phyloP scores from a whole-genome alignment of 192 early-diverging fungal species.

The Allomyces macrogynus region DNA sequence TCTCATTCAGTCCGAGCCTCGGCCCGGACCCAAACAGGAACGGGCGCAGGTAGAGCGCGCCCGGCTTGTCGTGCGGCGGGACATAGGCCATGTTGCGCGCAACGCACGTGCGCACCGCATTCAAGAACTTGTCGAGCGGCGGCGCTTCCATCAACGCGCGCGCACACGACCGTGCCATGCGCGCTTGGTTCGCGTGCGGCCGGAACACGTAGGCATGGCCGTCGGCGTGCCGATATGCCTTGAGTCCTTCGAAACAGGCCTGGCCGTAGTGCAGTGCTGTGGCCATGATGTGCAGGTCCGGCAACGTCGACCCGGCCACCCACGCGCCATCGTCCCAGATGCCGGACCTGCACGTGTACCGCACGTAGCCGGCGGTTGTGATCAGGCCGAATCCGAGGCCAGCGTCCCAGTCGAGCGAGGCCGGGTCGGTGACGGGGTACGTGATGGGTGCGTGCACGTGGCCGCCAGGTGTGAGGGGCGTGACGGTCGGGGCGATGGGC shows the following conservation, averaged over 20 bases:
- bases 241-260: conserved; percentile 56
- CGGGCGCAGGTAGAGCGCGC: conserved; percentile 51
- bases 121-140: conserved; percentile 36
- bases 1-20: conserved; percentile 34
- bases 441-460: too few species aligned
- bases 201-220: conserved; percentile 51
- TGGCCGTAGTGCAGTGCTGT: too few species aligned
- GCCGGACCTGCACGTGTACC: too few species aligned
- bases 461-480: too few species aligned
- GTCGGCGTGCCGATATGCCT: conserved; percentile 48
- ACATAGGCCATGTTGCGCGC: conserved; percentile 46
- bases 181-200: conserved; percentile 41
- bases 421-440: too few species aligned
- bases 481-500: too few species aligned
- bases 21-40: conserved; percentile 46
- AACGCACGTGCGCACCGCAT: conserved; percentile 31
- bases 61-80: conserved; percentile 44
- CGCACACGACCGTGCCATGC: conserved; percentile 31
- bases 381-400: too few species aligned
- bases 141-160: conserved; percentile 37
- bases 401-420: too few species aligned
- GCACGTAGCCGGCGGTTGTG: too few species aligned
- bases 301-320: too few species aligned
- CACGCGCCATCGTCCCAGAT: too few species aligned
- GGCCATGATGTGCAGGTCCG: conserved; percentile 1